A percentile compares a stretch with the other conserved stretches of the same genome.
Conservation (phyloP, 2,329 filamentous ascomycete species). For the Monosporascus ibericus region DNA sequence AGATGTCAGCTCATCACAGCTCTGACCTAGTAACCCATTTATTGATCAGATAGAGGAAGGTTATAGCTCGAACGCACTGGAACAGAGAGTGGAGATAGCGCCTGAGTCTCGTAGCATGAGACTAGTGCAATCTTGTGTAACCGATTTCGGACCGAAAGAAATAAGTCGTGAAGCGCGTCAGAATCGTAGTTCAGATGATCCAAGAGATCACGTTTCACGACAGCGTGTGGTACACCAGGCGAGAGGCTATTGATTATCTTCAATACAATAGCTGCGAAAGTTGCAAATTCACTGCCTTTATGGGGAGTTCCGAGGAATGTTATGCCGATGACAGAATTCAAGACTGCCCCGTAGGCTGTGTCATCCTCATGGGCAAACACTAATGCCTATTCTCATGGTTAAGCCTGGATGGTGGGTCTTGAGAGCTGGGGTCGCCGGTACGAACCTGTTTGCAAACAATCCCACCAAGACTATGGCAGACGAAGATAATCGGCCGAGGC, state of each 20-base stretch:
- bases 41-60: background rate
- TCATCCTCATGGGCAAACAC: constrained; percentile 15
- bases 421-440: background rate
- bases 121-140: constrained; percentile 11
- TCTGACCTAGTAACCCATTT: background rate
- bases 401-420: background rate
- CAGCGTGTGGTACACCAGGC: background rate
- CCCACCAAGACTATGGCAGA: constrained; percentile 24
- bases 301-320: constrained; percentile 28
- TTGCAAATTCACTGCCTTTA: constrained; percentile 19
- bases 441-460: constrained; percentile 23
- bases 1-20: background rate
- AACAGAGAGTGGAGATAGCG: constrained; percentile 5
- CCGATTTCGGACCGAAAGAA: constrained; percentile 9
- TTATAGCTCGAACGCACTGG: constrained; percentile 6
- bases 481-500: constrained; percentile 16
- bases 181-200: constrained; percentile 10
- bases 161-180: constrained; percentile 10
- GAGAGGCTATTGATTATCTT: background rate
- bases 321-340: constrained; percentile 14
- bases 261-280: constrained; percentile 12
- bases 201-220: constrained; percentile 19
- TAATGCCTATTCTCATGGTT: constrained; percentile 10
- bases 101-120: constrained; percentile 15
- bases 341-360: constrained; percentile 3